Evolutionary conservation across 1,139 yeast species (phyloP), one percentile per base, ranked within the genome.

Genomic region (Saccharomycopsis phalli): DNA sequence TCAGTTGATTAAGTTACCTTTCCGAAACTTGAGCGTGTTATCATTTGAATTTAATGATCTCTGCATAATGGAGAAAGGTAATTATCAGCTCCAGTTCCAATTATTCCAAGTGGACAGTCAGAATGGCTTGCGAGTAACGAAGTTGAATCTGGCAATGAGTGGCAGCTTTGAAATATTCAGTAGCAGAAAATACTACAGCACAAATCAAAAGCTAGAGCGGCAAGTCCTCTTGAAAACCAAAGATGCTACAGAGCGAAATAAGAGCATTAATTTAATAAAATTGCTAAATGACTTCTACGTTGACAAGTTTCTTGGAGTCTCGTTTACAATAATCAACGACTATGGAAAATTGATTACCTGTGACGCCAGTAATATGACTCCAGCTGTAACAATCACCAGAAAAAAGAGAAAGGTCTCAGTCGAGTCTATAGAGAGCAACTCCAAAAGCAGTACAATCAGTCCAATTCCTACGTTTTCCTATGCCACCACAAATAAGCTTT

Each of bases 161-260:
- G 23, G n/a, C 10, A 17, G 34, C 10, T 39, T 39, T 22, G 26
- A 35, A 17, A 39, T 39, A 18, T 39, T 36, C 23, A 10, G 18
- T n/a, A 40, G 42, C 5, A 22, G 42, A 29, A 31, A 39, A 17
- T 39, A 39, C 31, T 39, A 39, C 16, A 30, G 36, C 31, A 35
- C 21, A 3, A 40, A 39, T 14, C 22, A 20, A 19, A 39, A 39
- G 32, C 25, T 25, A 14, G 40, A 39, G 32, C 14, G 42, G 18
- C 19, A 35, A 23, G 19, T 19, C 11, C 14, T 33, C 11, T 14
- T 4, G 13, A 21, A 4, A 4, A 14, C 31, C 7, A 28, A 13
- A 28, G 31, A 22, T 7, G 29, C 10, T 21, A 21, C 5, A 13
- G 22, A 11, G 34, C 23, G n/a, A n/a, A n/a, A n/a, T n/a, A n/a